Conservation (phyloP, 2,329 filamentous ascomycete species). For the Graphiopsis chlorocephala region DNA sequence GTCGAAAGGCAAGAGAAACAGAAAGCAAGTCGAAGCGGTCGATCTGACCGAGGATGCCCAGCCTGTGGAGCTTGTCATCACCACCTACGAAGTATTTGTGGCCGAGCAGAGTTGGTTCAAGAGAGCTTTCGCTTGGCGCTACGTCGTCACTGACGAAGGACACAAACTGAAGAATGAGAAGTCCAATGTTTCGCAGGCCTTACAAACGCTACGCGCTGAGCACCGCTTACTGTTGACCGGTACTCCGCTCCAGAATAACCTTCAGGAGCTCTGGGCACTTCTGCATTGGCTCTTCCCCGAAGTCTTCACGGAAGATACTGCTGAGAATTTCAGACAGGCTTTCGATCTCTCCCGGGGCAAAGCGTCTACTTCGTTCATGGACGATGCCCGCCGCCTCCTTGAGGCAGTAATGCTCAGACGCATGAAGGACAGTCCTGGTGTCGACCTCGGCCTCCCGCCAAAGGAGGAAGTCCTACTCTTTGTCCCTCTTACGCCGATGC, state of each 20-base stretch:
- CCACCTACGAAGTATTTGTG: slow-evolving; percentile 50
- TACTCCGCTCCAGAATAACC: slow-evolving; percentile 59
- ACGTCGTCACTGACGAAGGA: slow-evolving; percentile 54
- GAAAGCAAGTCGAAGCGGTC: slow-evolving; percentile 25
- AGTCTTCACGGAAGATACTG: slow-evolving; percentile 54
- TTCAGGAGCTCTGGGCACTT: slow-evolving; percentile 57
- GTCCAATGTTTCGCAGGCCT: slow-evolving; percentile 42
- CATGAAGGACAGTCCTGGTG: slow-evolving; percentile 55
- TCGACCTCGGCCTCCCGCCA: slow-evolving; percentile 54
- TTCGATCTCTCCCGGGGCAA: slow-evolving; percentile 57
- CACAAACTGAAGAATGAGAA: slow-evolving; percentile 53
- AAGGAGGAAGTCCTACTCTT: slow-evolving; percentile 59
- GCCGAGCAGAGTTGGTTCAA: slow-evolving; percentile 50
- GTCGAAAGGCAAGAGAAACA: slow-evolving; percentile 18
- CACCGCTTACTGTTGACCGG: slow-evolving; percentile 52
- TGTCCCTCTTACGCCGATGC: slow-evolving; percentile 57
- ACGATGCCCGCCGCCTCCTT: slow-evolving; percentile 51
- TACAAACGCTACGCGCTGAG: slow-evolving; percentile 47
- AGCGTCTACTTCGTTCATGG: slow-evolving; percentile 53
- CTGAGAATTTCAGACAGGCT: slow-evolving; percentile 52
- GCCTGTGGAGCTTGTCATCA: slow-evolving; percentile 46
- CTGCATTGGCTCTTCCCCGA: slow-evolving; percentile 58
- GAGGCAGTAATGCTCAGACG: slow-evolving; percentile 59
- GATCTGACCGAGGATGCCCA: slow-evolving; percentile 24
- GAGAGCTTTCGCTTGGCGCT: slow-evolving; percentile 51